Evolutionary conservation across 208 protist genomes (phyloP), one percentile per base, ranked within the genome.

Genomic region (Trypanosoma mega): DNA sequence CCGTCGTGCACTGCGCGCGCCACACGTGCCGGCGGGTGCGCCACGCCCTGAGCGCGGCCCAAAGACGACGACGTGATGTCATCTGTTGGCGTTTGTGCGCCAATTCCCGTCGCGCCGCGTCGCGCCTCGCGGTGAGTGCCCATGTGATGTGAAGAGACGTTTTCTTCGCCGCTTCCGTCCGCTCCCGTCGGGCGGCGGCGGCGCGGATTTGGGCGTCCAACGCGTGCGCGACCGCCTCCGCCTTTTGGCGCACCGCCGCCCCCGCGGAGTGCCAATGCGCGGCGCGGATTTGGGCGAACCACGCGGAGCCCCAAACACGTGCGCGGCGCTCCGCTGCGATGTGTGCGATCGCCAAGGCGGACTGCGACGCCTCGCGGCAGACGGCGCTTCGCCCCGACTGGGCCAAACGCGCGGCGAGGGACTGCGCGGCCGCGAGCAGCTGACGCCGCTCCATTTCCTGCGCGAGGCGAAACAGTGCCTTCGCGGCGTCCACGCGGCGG

Each of bases 401-500:
- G 1, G 47, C n/a, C 1, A 62, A 27, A 16, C 36, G 45, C 26
- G 52, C 49, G 5, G 14, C 43, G 20, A 33, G 29, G 0, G 34
- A n/a, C 23, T 24, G 34, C 7, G 14, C 43, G 0, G 54, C 24
- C 1, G 33, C 20, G 12, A 34, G 27, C 7, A 62, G 36, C 30
- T 44, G 44, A 29, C 6, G 23, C 21, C 47, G 37, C 26, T 62
- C 54, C 36, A 41, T 53, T 16, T 31, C 1, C 14, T 56, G 41
- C 5, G 37, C 33, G 7, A 31, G 27, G 23, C 47, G 2, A 41
- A 53, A 52, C 0, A 50, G 1, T 7, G 1, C 21, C 9, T 48
- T 49, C 9, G 21, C 47, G 0, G 16, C 26, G 20, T 72, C 73
- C 3, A 71, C 58, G n/a, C 36, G 47, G 3, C 11, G 41, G 2